Base-by-base conservation (phyloP, 1,284 basidiomycete genomes). In the Phellopilus nigrolimitatus region DNA sequence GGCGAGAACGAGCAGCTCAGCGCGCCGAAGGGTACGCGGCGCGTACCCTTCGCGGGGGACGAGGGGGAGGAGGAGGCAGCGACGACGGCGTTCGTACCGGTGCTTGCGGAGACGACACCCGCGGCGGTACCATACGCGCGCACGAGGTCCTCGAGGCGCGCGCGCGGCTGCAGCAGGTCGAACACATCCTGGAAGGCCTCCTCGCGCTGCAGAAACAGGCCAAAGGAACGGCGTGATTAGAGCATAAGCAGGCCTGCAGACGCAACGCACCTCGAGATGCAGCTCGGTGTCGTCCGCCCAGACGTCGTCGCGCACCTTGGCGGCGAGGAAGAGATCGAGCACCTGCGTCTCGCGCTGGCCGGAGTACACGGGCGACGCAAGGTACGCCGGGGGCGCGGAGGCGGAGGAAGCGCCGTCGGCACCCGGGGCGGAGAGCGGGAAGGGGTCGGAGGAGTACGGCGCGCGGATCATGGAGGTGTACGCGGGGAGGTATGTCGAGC, bases 121-220 rank as follows among this genome's bases (percentile, higher is more conserved):
- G 76, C 72, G 5, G 74, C 69, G 0, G 73, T 58, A n/a, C 84
- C 86, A 57, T 82, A 79, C 3, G 68, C 58, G 42, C 80, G 67
- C 4, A 89, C 70, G 42, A 90, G 73, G 64, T 90, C 87, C 62
- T 90, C 88, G 19, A 85, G 63, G 22, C 88, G 70, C 33, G 77
- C 77, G 44, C 79, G 76, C 7, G 87, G 88, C 66, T 89, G 84
- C 61, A 73, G 74, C 51, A 86, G 74, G 55, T 84, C 82, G 63
- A 90, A 90, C 13, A 90, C 67, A 59, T 90, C 87, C 56, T 78
- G 78, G 69, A 84, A 87, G 9, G 75, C 73, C 61, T 88, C 87
- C 43, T 82, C 81, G 19, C 82, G 72, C 59, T 47, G 36, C 8
- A 19, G 34, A n/a, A 17, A 9, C 28, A 7, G 17, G 12, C 8